Evolutionary conservation across 345 rosid species (phyloP).

Genomic region (Luvunga scandens): DNA sequence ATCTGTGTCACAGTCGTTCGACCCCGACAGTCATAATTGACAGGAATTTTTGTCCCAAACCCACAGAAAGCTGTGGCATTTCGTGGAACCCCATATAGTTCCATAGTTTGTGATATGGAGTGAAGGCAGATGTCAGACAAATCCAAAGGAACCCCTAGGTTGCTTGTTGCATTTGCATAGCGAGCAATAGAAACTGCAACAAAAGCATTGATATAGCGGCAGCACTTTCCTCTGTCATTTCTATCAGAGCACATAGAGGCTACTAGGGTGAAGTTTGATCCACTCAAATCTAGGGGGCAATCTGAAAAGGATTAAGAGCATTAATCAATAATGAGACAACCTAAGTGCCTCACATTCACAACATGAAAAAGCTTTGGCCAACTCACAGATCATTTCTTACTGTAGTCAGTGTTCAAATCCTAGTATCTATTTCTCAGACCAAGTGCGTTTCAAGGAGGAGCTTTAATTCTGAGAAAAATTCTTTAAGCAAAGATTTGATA

Average conservation of each 20-base stretch:
- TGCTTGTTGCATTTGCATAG: conserved; percentile 65
- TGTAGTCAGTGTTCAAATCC: not conserved
- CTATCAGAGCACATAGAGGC: conserved; percentile 70
- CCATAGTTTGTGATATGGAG: conserved; percentile 67
- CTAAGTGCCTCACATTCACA: not conserved
- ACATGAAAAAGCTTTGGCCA: not conserved
- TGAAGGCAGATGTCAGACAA: conserved; percentile 50
- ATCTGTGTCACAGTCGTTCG: conserved; percentile 70
- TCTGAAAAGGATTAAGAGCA: conserved; percentile 39
- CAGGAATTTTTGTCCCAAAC: conserved; percentile 80
- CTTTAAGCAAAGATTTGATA: not conserved
- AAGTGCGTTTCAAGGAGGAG: not conserved
- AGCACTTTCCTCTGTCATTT: conserved; percentile 71
- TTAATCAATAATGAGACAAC: conserved; percentile 1
- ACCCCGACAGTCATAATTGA: conserved; percentile 67
- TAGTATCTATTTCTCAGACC: not conserved
- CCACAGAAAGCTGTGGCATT: conserved; percentile 84
- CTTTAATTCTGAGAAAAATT: not conserved
- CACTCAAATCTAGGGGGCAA: conserved; percentile 83
- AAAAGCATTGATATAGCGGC: conserved; percentile 91
- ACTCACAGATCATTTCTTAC: not conserved
- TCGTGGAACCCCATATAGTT: conserved; percentile 71
- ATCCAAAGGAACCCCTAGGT: conserved; percentile 63
- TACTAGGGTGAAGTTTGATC: conserved; percentile 67
- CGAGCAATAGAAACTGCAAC: conserved; percentile 72